Percentiles rank a stretch among this genome's conserved stretches.
These are phyloP conservation scores for Candida silvatica DNA, from an alignment of 805 yeast genomes.

Conservation along the genomic window DNA sequence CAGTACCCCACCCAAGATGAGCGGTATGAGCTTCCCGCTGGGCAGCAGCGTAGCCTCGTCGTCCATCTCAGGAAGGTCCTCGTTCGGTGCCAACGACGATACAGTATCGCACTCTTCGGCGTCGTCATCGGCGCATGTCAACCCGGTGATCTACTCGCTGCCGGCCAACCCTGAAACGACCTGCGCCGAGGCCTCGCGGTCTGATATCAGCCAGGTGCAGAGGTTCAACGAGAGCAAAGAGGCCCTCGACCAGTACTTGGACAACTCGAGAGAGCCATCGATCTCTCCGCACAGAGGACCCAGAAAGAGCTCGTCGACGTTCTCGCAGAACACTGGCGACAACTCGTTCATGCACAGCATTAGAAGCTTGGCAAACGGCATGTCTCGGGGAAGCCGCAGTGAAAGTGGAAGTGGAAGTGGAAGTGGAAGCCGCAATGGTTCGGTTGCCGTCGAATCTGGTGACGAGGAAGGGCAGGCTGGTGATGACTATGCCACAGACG, in stretches of 20 bases:
- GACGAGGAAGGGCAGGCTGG: neutral
- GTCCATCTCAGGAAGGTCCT: neutral
- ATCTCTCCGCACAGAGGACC: neutral
- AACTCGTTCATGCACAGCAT: slow-evolving; percentile 14
- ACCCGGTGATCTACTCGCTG: slow-evolving; percentile 23
- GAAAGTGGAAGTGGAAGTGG: slow-evolving; percentile 8
- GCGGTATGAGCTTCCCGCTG: neutral
- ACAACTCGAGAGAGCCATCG: neutral
- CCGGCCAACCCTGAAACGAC: slow-evolving; percentile 50
- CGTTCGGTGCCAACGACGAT: neutral
- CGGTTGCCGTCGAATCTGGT: neutral
- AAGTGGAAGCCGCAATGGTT: neutral
- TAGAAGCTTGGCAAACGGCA: slow-evolving; percentile 13
- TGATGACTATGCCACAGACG: neutral
- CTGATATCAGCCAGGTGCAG: slow-evolving; percentile 9
- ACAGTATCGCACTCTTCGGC: neutral
- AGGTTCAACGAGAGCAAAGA: slow-evolving; percentile 5
- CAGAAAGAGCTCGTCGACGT: neutral
- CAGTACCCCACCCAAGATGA: slow-evolving; percentile 10
- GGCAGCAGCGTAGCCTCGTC: too few species aligned
- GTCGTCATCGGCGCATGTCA: slow-evolving; percentile 15
- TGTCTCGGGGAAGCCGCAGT: slow-evolving; percentile 3
- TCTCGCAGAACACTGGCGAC: neutral
- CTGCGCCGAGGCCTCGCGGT: slow-evolving; percentile 37
- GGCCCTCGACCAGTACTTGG: slow-evolving; percentile 4